These are phyloP conservation scores for Xylaria sp. DNA, from an alignment of 2,329 filamentous ascomycete species.

Conservation along the genomic window DNA sequence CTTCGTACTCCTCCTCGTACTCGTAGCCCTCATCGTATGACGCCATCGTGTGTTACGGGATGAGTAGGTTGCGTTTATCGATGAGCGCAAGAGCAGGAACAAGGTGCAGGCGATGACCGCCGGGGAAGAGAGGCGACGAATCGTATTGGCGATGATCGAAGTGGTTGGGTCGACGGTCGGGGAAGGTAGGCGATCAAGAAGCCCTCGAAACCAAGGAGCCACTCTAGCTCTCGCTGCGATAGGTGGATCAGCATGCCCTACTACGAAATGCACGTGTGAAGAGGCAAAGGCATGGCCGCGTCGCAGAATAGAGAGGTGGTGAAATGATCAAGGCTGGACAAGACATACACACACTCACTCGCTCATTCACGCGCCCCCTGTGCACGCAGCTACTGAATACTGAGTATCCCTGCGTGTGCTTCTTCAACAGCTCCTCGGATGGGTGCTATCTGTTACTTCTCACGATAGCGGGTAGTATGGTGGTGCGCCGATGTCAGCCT, in stretches of 20 bases:
- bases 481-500: not conserved
- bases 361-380: conserved; percentile 27
- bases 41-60: conserved; percentile 55
- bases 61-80: not conserved
- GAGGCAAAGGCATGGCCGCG: conserved; percentile 1
- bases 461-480: not conserved
- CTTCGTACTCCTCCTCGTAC: conserved; percentile 72
- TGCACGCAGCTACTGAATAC: not conserved
- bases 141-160: not conserved
- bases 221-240: conserved; percentile 17
- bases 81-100: not conserved
- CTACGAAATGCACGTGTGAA: conserved; percentile 8
- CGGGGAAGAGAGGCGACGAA: not conserved
- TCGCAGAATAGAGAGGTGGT: not conserved
- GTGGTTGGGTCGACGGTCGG: not conserved
- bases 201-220: not conserved
- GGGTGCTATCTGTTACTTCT: not conserved
- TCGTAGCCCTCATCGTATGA: conserved; percentile 73
- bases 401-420: conserved; percentile 11
- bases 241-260: conserved; percentile 22
- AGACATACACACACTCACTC: conserved; percentile 19
- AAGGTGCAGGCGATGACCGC: not conserved
- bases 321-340: conserved; percentile 11
- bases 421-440: not conserved
- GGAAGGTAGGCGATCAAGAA: conserved; percentile 5